phyloP scores from a whole-genome alignment of 2,329 filamentous ascomycete species.

The Aspergillus melleus region DNA sequence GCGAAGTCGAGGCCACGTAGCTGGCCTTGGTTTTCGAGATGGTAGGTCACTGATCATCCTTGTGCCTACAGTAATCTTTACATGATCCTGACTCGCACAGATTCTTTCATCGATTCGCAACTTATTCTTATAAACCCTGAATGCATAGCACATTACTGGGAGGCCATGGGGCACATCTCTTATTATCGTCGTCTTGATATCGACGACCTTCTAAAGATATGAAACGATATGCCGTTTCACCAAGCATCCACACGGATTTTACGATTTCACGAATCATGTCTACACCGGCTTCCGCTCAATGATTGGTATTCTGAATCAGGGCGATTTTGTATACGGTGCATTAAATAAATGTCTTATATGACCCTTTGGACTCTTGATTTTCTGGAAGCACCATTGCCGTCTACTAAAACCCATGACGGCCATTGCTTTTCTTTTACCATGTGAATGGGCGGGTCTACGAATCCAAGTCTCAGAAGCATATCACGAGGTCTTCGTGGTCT shows the following conservation, averaged over 20 bases:
- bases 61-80: slow-evolving; percentile 8
- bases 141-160: slow-evolving; percentile 79
- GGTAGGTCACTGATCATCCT: slow-evolving; percentile 55
- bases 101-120: slow-evolving; percentile 67
- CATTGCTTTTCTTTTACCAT: background rate
- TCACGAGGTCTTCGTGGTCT: background rate
- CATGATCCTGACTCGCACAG: slow-evolving; percentile 17
- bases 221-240: slow-evolving; percentile 1
- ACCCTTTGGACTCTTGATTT: background rate
- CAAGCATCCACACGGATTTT: background rate
- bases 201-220: slow-evolving; percentile 37
- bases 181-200: slow-evolving; percentile 47
- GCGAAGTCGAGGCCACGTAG: slow-evolving; percentile 74
- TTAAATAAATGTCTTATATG: background rate
- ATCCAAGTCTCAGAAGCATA: background rate
- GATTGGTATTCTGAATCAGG: background rate
- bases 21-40: slow-evolving; percentile 66
- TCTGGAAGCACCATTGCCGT: background rate
- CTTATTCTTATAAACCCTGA: slow-evolving; percentile 78
- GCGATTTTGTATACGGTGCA: slow-evolving; percentile 4
- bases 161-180: slow-evolving; percentile 50
- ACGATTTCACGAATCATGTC: slow-evolving; percentile 14
- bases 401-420: background rate
- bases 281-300: background rate
- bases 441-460: background rate